These are phyloP conservation scores for Cryomyces minteri DNA, from an alignment of 495 filamentous ascomycete species.

Conservation along the genomic window DNA sequence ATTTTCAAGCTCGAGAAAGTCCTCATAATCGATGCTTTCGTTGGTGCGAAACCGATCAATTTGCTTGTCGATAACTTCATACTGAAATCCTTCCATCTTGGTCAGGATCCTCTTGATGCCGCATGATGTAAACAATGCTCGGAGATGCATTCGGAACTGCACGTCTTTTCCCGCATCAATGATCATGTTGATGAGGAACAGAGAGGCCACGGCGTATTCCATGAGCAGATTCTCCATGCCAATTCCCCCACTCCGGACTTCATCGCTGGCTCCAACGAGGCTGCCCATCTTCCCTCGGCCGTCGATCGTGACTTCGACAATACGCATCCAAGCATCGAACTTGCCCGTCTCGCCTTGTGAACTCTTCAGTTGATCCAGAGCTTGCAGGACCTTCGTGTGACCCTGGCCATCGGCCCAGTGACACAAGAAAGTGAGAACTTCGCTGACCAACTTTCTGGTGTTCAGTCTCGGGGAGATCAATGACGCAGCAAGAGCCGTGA, in stretches of 20 bases:
- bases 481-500: slow-evolving; percentile 73
- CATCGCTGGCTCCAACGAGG: slow-evolving; percentile 89
- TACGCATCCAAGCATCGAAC: slow-evolving; percentile 97
- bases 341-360: slow-evolving; percentile 85
- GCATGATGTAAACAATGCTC: slow-evolving; percentile 90
- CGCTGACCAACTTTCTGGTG: slow-evolving; percentile 87
- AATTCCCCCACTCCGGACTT: slow-evolving; percentile 90
- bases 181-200: slow-evolving; percentile 93
- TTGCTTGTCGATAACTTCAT: slow-evolving; percentile 97
- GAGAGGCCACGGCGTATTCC: slow-evolving; percentile 93
- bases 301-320: slow-evolving; percentile 93
- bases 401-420: slow-evolving; percentile 91
- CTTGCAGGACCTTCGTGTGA: slow-evolving; percentile 85
- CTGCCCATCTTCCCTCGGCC: slow-evolving; percentile 97
- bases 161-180: slow-evolving; percentile 83
- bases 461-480: slow-evolving; percentile 78
- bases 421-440: slow-evolving; percentile 90
- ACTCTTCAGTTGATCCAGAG: slow-evolving; percentile 80
- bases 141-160: slow-evolving; percentile 80
- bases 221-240: slow-evolving; percentile 98
- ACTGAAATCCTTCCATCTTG: slow-evolving; percentile 98
- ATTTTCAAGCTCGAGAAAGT: slow-evolving; percentile 80
- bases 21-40: slow-evolving; percentile 95
- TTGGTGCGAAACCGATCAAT: slow-evolving; percentile 85
- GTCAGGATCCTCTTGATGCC: slow-evolving; percentile 84